These are phyloP conservation scores for Crithidia acanthocephali DNA, from an alignment of 208 protist species.

Conservation along the genomic window DNA sequence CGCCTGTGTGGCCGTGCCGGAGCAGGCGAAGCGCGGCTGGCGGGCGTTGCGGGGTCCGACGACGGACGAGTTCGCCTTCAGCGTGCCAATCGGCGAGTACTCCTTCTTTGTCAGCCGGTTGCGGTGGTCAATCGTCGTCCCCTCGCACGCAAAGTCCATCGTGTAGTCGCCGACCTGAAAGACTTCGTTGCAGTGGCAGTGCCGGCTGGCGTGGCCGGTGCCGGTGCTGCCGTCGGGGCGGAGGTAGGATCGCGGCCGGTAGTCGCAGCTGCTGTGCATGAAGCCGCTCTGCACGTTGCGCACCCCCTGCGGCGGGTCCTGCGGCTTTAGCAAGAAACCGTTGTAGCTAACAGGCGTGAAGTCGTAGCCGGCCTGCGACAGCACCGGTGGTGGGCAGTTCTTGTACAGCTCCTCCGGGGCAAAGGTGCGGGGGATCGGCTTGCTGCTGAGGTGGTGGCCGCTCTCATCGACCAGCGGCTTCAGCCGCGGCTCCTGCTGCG, in stretches of 20 bases:
- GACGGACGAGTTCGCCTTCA: constrained; percentile 66
- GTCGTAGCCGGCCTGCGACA: constrained; percentile 83
- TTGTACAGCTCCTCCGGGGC: constrained; percentile 79
- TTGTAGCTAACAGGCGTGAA: constrained; percentile 87
- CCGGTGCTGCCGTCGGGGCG: constrained; percentile 41
- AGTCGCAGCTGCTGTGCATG: constrained; percentile 72
- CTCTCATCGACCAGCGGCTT: constrained; percentile 57
- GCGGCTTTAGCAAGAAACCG: constrained; percentile 61
- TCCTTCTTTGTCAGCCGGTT: constrained; percentile 65
- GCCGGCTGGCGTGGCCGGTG: constrained; percentile 55
- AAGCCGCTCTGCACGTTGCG: constrained; percentile 80
- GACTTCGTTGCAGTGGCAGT: constrained; percentile 88
- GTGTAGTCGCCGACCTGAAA: constrained; percentile 91
- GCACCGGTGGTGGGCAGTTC: constrained; percentile 75
- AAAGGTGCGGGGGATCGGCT: constrained; percentile 65
- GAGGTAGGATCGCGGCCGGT: constrained; percentile 77
- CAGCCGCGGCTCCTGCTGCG: constrained; percentile 54
- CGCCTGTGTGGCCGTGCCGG: constrained; percentile 13
- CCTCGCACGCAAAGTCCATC: constrained; percentile 64
- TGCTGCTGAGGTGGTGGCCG: constrained; percentile 60
- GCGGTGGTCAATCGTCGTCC: constrained; percentile 64
- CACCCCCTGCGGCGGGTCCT: constrained; percentile 63
- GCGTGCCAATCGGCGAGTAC: constrained; percentile 59
- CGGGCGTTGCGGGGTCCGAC: constrained; percentile 70
- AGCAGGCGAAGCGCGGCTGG: constrained; percentile 60